A percentile compares a stretch with the other conserved stretches of the same genome.
phyloP scores from a whole-genome alignment of 805 yeast genomes.

The Monosporozyma aerobia region DNA sequence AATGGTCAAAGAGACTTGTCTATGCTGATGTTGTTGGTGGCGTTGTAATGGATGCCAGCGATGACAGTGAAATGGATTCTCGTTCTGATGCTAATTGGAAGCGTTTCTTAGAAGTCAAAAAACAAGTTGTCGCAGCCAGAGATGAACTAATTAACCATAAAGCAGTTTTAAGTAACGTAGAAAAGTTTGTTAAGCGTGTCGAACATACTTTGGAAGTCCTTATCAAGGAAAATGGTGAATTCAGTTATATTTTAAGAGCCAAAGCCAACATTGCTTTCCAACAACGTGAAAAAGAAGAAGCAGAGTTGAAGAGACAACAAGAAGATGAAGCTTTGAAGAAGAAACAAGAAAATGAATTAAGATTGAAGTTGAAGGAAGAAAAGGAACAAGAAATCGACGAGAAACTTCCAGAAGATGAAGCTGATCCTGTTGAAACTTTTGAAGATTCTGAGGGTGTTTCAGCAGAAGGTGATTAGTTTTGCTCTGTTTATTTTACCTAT shows the following conservation, averaged over 20 bases:
- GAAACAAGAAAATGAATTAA: conserved; percentile 4
- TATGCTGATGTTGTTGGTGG: conserved; percentile 27
- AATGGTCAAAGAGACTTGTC: conserved; percentile 53
- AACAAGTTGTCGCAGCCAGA: conserved; percentile 43
- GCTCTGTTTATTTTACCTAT: not conserved
- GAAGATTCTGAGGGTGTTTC: conserved; percentile 1
- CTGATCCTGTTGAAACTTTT: not conserved
- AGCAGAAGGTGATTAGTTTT: not conserved
- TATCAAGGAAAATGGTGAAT: conserved; percentile 52
- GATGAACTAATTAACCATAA: conserved; percentile 37
- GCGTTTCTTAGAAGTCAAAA: conserved; percentile 48
- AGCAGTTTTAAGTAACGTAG: conserved; percentile 2
- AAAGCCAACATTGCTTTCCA: conserved; percentile 52
- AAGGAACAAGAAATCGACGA: conserved; percentile 1
- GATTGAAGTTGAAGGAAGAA: not conserved
- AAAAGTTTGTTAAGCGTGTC: conserved; percentile 28
- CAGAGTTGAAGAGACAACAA: conserved; percentile 9
- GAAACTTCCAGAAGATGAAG: not conserved
- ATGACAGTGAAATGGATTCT: conserved; percentile 21
- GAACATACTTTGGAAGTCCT: conserved; percentile 39
- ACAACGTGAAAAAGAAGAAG: conserved; percentile 39
- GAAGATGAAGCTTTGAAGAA: conserved; percentile 10
- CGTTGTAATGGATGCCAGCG: conserved; percentile 17
- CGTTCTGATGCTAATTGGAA: conserved; percentile 50
- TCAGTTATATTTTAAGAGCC: conserved; percentile 47